These are phyloP conservation scores for Pleurozium schreberi DNA, from an alignment of 225 moss, liverwort and hornwort genomes.

Conservation along the genomic window DNA sequence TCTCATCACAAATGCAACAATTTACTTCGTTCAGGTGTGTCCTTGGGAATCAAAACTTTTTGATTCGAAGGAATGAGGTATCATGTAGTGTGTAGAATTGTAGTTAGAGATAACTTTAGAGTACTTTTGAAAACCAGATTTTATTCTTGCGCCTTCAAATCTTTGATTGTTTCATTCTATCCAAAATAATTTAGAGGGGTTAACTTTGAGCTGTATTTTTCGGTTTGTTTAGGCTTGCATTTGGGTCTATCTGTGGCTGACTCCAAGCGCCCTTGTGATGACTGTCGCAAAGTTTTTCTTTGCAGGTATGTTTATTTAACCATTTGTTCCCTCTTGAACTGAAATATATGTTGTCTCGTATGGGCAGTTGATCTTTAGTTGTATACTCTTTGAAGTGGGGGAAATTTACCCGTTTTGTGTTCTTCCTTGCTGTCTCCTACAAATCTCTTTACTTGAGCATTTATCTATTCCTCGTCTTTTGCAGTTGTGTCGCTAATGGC, in stretches of 20 bases:
- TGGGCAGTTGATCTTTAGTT: not conserved
- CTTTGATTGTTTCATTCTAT: not conserved
- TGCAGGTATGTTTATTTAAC: conserved; percentile 39
- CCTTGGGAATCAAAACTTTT: not conserved
- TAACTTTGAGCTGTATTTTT: not conserved
- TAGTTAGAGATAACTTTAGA: not conserved
- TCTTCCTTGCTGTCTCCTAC: not conserved
- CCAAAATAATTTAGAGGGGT: not conserved
- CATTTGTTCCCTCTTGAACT: not conserved
- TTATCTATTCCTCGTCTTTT: not conserved
- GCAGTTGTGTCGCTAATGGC: conserved; percentile 90
- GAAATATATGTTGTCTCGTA: not conserved
- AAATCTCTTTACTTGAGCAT: not conserved
- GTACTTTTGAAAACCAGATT: not conserved
- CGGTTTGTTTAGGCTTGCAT: conserved; percentile 50
- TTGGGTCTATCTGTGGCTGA: conserved; percentile 75
- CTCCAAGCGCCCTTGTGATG: conserved; percentile 42
- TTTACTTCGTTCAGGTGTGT: conserved; percentile 73
- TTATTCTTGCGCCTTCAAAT: not conserved
- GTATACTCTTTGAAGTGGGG: not conserved
- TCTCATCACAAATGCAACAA: conserved; percentile 62
- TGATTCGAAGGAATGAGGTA: not conserved
- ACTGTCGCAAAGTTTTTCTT: conserved; percentile 86
- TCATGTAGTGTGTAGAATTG: not conserved
- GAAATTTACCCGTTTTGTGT: not conserved